phyloP scores from a whole-genome alignment of 1,139 yeast genomes.

The Yamadazyma atmosphaerica region DNA sequence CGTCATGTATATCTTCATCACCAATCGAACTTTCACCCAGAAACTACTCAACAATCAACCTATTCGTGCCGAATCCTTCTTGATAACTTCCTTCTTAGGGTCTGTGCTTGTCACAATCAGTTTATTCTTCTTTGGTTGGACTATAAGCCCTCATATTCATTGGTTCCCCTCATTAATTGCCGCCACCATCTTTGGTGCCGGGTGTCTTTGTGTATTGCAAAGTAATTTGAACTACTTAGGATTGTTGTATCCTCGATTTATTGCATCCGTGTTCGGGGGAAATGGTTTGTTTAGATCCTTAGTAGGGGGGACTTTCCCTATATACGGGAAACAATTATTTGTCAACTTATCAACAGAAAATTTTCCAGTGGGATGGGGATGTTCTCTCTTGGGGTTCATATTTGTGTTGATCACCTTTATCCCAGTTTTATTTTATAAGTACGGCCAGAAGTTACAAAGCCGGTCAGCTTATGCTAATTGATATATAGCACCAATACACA shows the following conservation, averaged over 20 bases:
- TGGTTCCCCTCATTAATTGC: conserved; percentile 31
- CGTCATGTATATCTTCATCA: conserved; percentile 20
- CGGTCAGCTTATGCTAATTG: conserved; percentile 10
- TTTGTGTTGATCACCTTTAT: conserved; percentile 6
- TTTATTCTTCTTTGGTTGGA: conserved; percentile 35
- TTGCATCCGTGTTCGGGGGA: conserved; percentile 26
- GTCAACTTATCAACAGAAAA: conserved; percentile 12
- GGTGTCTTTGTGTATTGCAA: conserved; percentile 24
- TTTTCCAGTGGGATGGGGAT: conserved; percentile 19
- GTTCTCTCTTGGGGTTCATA: conserved; percentile 7
- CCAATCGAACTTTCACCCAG: conserved; percentile 23
- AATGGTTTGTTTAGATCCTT: conserved; percentile 21
- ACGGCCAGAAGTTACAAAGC: conserved; percentile 11
- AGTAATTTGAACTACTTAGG: conserved; percentile 50
- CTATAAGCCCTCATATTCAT: conserved; percentile 25
- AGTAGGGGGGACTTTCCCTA: conserved; percentile 17
- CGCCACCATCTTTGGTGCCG: conserved; percentile 21
- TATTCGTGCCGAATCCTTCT: conserved; percentile 59
- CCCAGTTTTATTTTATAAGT: conserved; percentile 7
- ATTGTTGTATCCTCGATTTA: conserved; percentile 49
- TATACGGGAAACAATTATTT: conserved; percentile 17
- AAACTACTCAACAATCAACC: conserved; percentile 32
- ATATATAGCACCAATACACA: too few relatives aligned
- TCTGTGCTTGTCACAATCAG: conserved; percentile 28
- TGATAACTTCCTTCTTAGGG: conserved; percentile 48